Evolutionary conservation across 2,329 filamentous ascomycete genomes (phyloP).

Genomic region (Venturia nashicola): DNA sequence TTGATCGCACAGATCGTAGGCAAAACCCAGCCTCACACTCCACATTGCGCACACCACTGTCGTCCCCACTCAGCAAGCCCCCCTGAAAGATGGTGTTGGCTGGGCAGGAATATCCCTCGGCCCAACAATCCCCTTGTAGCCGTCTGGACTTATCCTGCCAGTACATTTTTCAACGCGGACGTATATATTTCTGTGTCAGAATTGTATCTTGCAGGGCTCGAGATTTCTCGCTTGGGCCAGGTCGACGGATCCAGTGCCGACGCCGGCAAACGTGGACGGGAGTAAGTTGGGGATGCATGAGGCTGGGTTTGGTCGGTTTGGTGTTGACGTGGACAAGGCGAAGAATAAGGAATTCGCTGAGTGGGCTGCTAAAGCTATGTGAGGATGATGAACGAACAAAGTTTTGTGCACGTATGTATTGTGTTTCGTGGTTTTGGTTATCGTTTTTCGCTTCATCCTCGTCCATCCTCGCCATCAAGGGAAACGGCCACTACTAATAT

Average conservation of each 20-base stretch:
- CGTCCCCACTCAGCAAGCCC: background rate
- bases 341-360: background rate
- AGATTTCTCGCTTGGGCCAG: background rate
- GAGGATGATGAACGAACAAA: background rate
- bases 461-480: no score
- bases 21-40: background rate
- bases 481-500: no score
- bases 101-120: slow-evolving; percentile 4
- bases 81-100: background rate
- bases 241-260: background rate
- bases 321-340: background rate
- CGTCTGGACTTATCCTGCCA: background rate
- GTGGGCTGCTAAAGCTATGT: slow-evolving; percentile 4
- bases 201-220: background rate
- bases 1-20: slow-evolving; percentile 4
- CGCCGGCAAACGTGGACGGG: background rate
- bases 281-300: background rate
- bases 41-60: background rate
- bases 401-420: background rate
- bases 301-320: background rate
- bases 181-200: background rate
- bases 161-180: background rate
- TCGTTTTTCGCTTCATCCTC: no score
- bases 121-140: background rate
- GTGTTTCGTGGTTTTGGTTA: no score